These are phyloP conservation scores for Stereum hirsutum DNA, from an alignment of 1,284 basidiomycete species.

Conservation along the genomic window DNA sequence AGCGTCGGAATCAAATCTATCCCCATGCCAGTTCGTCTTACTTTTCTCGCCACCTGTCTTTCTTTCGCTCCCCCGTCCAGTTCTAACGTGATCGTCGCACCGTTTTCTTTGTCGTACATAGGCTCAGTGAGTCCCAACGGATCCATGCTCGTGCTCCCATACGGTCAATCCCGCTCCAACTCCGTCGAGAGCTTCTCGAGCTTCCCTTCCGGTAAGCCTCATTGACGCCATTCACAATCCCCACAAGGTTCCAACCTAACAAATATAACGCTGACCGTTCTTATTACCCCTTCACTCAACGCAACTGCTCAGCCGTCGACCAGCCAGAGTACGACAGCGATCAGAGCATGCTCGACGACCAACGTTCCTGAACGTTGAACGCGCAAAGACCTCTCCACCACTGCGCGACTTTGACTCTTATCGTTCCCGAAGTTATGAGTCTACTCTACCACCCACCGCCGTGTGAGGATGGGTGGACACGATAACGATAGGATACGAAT, in stretches of 20 bases:
- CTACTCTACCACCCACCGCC: too few species aligned
- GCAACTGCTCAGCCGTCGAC: background rate
- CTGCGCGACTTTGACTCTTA: too few species aligned
- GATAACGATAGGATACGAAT: too few species aligned
- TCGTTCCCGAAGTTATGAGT: too few species aligned
- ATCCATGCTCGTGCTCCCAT: constrained; percentile 5
- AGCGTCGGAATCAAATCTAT: too few species aligned
- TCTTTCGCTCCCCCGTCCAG: too few species aligned
- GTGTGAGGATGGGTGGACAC: too few species aligned
- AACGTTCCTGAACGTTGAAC: background rate
- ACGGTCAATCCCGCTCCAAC: constrained; percentile 4
- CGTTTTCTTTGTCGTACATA: too few species aligned
- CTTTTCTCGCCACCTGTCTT: too few species aligned
- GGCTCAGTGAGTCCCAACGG: constrained; percentile 2
- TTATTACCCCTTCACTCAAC: background rate
- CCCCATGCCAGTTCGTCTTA: too few species aligned
- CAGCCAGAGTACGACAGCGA: background rate
- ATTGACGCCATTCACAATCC: background rate
- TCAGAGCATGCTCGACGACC: background rate
- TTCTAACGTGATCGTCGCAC: too few species aligned
- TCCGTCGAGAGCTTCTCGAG: constrained; percentile 6
- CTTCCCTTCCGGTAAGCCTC: constrained; percentile 2
- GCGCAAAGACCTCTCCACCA: background rate
- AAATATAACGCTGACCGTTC: background rate
- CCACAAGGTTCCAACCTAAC: background rate